phyloP scores from a whole-genome alignment of 192 early-diverging fungal species.

The Linnemannia exigua region DNA sequence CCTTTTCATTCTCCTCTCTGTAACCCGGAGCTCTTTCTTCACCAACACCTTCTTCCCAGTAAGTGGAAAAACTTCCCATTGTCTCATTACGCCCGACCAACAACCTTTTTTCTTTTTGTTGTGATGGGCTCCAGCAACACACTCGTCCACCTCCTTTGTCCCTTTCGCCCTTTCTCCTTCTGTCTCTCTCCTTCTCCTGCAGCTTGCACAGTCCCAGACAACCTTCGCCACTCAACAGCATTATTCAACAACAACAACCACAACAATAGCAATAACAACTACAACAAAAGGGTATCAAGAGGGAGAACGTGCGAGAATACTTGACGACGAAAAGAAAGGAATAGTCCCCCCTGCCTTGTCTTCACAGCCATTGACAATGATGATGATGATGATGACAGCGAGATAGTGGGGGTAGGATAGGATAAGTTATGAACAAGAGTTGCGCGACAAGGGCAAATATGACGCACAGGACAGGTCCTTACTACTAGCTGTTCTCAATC shows the following conservation, averaged over 20 bases:
- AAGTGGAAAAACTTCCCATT: background rate
- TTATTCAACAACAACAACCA: background rate
- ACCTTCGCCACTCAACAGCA: background rate
- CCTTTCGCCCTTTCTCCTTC: background rate
- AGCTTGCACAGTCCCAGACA: no score
- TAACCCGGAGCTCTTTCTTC: constrained; percentile 5
- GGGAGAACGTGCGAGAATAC: constrained; percentile 2
- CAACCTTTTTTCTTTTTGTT: background rate
- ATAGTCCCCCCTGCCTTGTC: background rate
- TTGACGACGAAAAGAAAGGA: background rate
- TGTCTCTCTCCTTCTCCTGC: background rate
- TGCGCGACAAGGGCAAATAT: background rate
- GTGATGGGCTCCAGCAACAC: background rate
- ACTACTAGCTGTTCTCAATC: background rate
- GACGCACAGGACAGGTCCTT: background rate
- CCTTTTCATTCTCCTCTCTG: background rate
- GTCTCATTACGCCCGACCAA: constrained; percentile 6
- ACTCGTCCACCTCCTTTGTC: background rate
- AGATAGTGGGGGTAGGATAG: background rate
- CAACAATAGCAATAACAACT: background rate
- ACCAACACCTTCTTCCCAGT: background rate
- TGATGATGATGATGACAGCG: background rate
- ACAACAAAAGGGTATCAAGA: background rate
- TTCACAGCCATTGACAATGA: background rate
- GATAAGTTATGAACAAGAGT: background rate